A percentile compares a stretch with the other conserved stretches of the same genome.
phyloP scores from a whole-genome alignment of 2,329 filamentous ascomycete species.

The Colletotrichum nymphaeae region DNA sequence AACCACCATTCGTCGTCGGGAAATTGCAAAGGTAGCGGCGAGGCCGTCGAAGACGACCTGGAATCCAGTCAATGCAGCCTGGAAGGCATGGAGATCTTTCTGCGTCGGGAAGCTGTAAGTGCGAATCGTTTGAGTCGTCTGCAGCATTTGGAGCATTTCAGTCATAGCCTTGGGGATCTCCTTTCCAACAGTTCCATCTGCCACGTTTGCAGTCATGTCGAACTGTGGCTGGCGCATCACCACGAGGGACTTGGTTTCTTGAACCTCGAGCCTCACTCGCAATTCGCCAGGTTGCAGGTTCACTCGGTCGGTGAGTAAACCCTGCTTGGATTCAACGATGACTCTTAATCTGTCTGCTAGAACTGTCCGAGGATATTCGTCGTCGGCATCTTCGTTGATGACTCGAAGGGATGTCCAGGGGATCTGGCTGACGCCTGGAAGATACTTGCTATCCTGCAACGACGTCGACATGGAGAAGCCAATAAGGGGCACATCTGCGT shows the following conservation, averaged over 20 bases:
- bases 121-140: slow-evolving; percentile 73
- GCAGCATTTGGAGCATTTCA: slow-evolving; percentile 71
- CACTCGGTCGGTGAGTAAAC: slow-evolving; percentile 84
- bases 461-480: slow-evolving; percentile 71
- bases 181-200: slow-evolving; percentile 72
- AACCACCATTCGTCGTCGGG: slow-evolving; percentile 87
- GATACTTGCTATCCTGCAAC: slow-evolving; percentile 60
- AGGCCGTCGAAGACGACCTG: slow-evolving; percentile 79
- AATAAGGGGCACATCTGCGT: slow-evolving; percentile 75
- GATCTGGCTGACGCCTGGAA: slow-evolving; percentile 61
- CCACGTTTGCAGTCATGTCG: slow-evolving; percentile 82
- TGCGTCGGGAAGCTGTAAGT: slow-evolving; percentile 76
- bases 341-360: slow-evolving; percentile 82
- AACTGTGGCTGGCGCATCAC: slow-evolving; percentile 79
- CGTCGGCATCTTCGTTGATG: slow-evolving; percentile 76
- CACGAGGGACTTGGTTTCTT: slow-evolving; percentile 70
- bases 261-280: slow-evolving; percentile 73
- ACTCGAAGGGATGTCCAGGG: slow-evolving; percentile 77
- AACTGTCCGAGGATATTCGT: slow-evolving; percentile 75
- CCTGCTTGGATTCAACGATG: slow-evolving; percentile 79
- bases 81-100: slow-evolving; percentile 80
- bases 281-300: slow-evolving; percentile 84
- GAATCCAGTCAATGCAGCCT: slow-evolving; percentile 84
- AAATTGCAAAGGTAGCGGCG: slow-evolving; percentile 82
- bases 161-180: slow-evolving; percentile 72